Conservation (phyloP, 169 alveolate genomes). For the Cryptosporidium meleagridis region DNA sequence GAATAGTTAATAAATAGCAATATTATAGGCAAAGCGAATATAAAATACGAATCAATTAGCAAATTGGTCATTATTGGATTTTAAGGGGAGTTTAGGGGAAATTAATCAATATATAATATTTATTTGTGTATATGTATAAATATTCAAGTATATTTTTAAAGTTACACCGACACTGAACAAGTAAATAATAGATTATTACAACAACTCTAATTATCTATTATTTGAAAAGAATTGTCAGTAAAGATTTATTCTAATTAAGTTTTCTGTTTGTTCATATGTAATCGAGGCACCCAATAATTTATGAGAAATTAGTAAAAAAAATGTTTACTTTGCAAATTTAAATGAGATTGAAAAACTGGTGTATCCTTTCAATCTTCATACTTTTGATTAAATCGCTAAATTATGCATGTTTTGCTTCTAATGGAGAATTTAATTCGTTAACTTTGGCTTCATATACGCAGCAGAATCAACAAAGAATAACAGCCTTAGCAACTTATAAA, state of each 20-base stretch:
- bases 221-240: background rate
- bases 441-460: background rate
- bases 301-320: background rate
- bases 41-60: no score
- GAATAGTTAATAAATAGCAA: no score
- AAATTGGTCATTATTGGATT: background rate
- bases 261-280: background rate
- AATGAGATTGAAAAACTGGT: slow-evolving; percentile 8
- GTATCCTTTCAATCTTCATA: background rate
- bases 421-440: background rate
- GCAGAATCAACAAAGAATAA: background rate
- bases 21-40: no score
- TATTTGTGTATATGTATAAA: no score
- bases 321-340: background rate
- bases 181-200: no score
- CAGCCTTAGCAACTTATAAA: slow-evolving; percentile 2
- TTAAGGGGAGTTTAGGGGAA: background rate
- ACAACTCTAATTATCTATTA: background rate
- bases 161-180: background rate
- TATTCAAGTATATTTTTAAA: no score
- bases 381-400: background rate
- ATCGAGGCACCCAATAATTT: background rate
- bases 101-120: no score
- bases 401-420: background rate
- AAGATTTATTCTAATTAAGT: background rate